Base-by-base conservation (phyloP, 805 yeast genomes). In the Lachancea fermentati region DNA sequence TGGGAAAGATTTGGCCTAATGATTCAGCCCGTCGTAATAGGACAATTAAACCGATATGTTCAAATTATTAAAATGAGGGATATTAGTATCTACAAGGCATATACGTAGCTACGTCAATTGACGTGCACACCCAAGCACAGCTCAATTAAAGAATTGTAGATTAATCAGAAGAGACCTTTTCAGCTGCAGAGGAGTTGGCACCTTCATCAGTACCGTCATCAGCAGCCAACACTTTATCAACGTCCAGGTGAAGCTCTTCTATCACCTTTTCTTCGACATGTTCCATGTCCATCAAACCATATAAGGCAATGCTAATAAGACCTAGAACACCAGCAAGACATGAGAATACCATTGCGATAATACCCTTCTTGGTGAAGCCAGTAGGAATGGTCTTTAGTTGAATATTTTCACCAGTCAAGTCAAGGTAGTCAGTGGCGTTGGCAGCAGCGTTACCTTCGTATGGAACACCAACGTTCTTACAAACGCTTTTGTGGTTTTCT, bases 351-450 rank as follows among this genome's bases (percentile, higher is more conserved):
- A 93, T 69, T 9, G 97, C 97, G 39, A 91, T 95, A 60, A 83
- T 81, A 71, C 98, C 98, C 60, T 83, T 80, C 43, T 95, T 85
- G 37, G 97, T 91, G 76, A 93, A 93, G 14, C 97, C 97, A 33
- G 72, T 59, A 34, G 97, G 97, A 55, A 93, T 74, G 31, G 66
- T 52, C 48, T 69, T 68, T 25, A 49, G 68, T 68, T 89, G 97
- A 30, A 73, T 70, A 60, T 82, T 81, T 68, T 86, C 78, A 46
- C 94, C 94, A 8, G 71, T 63, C 51, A 93, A 72, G 62, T 91
- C 81, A 43, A 78, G 58, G 67, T 68, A 78, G 59, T 83, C 69
- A 3, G 58, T 69, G 32, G 75, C 50, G 68, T 86, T 85, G 46
- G 76, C 95, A 41, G 97, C 98, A 46, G 97, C 97, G 59, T 93